Evolutionary conservation across 257 asterid species (phyloP), one percentile per base, ranked within the genome.

Genomic region (Nicotiana tomentosiformis): DNA sequence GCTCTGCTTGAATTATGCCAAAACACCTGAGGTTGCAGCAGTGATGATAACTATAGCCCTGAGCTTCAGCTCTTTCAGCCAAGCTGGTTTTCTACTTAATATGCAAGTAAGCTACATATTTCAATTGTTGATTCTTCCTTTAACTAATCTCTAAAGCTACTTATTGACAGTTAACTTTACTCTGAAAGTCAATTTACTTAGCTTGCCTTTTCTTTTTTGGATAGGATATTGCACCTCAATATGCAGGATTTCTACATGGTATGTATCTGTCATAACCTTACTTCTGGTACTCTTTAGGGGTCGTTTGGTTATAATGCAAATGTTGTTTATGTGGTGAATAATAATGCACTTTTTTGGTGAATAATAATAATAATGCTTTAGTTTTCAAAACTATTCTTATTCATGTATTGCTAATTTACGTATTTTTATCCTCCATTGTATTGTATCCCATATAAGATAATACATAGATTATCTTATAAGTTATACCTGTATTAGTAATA

Each of bases 191-290:
- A 69, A 51, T 64, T 17, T 46, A 37, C 82, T 53, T 68, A 66
- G 33, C 15, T 88, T 76, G 64, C 3, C 14, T 81, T 84, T 43
- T 37, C 55, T 53, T 83, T 39, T 78, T 83, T 81, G 87, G 83
- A 82, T 91, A 95, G 99, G 99, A 95, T 79, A 95, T 93, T 55
- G 99, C 99, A 67, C 98, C 99, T 30, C 91, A 93, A 35, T 89
- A 84, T 84, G 98, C 99, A n/a, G 97, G 98, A 82, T 88, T 93
- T 81, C 90, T 95, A 78, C 97, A 94, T 46, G 99, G 99, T 93
- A 90, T 12, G 84, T 74, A 9, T 81, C 78, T 67, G 3, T 29
- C 4, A 16, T 26, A 8, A 61, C 78, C 46, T 23, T 23, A 23
- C 26, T 61, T 57, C 82, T 6, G 8, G 7, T 39, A 7, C 33